Conservation (phyloP, 225 moss, liverwort and hornwort species). For the Pseudoscleropodium purum region DNA sequence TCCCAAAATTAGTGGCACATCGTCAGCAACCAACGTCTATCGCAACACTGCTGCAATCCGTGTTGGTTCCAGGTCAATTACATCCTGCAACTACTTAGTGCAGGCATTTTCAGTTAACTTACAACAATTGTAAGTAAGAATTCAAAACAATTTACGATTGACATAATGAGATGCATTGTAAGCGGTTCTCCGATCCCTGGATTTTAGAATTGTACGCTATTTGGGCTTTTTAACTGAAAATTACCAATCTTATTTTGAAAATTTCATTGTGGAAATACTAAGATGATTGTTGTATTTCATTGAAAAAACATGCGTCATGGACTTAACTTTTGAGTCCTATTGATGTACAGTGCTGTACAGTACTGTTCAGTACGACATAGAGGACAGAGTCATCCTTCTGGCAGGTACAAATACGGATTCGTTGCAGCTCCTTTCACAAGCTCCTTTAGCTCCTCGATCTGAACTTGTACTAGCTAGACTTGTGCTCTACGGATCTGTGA, state of each 20-base stretch:
- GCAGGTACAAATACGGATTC: neutral
- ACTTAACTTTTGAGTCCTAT: neutral
- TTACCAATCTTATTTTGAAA: neutral
- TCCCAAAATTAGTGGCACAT: neutral
- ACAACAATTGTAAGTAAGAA: neutral
- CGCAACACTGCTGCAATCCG: neutral
- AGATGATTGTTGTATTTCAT: neutral
- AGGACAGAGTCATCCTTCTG: neutral
- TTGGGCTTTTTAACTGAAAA: neutral
- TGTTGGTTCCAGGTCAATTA: neutral
- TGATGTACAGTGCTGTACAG: neutral
- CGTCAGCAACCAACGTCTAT: neutral
- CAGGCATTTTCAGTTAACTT: neutral
- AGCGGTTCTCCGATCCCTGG: too few species aligned
- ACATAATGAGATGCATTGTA: neutral
- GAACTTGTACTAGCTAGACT: neutral
- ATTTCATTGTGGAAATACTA: neutral
- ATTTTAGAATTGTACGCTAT: neutral
- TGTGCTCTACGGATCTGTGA: neutral
- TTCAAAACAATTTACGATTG: neutral
- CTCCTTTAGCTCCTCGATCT: neutral
- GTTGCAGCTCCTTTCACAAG: neutral
- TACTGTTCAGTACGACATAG: neutral
- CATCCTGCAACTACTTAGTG: neutral
- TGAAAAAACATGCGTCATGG: neutral